phyloP scores from a whole-genome alignment of 768 basidiomycete species.

The Porpolomopsis calyptriformis region DNA sequence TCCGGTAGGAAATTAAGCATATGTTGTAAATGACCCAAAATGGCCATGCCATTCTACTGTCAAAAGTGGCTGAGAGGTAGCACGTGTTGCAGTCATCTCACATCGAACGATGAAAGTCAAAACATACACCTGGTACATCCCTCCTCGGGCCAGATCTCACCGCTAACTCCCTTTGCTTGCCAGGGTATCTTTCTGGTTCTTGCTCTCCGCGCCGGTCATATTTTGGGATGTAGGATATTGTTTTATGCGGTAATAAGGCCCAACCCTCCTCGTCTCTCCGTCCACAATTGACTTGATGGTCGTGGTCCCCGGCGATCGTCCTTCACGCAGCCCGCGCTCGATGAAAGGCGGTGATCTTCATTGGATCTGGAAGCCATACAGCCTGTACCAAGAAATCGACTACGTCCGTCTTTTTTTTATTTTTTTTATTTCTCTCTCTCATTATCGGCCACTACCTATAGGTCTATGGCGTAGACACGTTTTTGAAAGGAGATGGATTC shows the following conservation, averaged over 20 bases:
- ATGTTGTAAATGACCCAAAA: too few relatives aligned
- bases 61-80: too few relatives aligned
- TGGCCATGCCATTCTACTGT: too few relatives aligned
- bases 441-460: slow-evolving; percentile 16
- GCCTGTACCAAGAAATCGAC: slow-evolving; percentile 54
- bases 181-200: slow-evolving; percentile 59
- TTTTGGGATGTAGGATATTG: slow-evolving; percentile 78
- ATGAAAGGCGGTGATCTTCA: slow-evolving; percentile 84
- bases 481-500: slow-evolving; percentile 64
- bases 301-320: too few relatives aligned
- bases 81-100: too few relatives aligned
- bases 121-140: slow-evolving; percentile 1
- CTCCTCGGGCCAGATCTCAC: too few relatives aligned
- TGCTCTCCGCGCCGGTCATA: slow-evolving; percentile 52
- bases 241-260: slow-evolving; percentile 51
- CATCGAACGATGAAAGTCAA: too few relatives aligned
- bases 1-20: too few relatives aligned
- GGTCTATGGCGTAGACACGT: slow-evolving; percentile 64
- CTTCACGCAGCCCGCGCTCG: too few relatives aligned
- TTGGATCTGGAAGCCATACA: slow-evolving; percentile 87
- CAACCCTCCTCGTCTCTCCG: not conserved
- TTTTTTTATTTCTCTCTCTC: not conserved
- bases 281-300: too few relatives aligned
- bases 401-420: slow-evolving; percentile 17
- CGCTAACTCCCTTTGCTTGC: not conserved